Conservation (phyloP, 1,284 basidiomycete genomes). For the Ceraceosorus bombacis region DNA sequence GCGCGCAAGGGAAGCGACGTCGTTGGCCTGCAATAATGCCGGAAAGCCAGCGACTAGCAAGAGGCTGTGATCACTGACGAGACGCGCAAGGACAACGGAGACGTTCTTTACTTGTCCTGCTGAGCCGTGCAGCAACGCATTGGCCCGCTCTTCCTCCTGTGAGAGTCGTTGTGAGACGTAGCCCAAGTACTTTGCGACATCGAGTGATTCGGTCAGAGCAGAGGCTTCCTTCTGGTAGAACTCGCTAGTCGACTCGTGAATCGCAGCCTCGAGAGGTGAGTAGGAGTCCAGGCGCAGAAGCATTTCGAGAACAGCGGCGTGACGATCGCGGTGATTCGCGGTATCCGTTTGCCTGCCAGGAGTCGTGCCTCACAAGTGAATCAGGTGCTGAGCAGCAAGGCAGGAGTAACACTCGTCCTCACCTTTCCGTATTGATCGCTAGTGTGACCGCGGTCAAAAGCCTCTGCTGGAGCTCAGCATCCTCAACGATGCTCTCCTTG, state of each 20-base stretch:
- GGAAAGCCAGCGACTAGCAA: conserved; percentile 23
- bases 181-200: conserved; percentile 21
- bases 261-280: conserved; percentile 17
- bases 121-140: conserved; percentile 22
- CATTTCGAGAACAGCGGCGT: conserved; percentile 26
- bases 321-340: conserved; percentile 18
- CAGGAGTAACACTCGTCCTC: conserved; percentile 4
- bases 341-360: not conserved
- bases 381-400: not conserved
- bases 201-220: conserved; percentile 7
- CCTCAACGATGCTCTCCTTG: conserved; percentile 26
- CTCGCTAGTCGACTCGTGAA: conserved; percentile 17
- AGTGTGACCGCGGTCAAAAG: conserved; percentile 16
- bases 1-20: conserved; percentile 16
- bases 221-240: conserved; percentile 28
- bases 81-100: conserved; percentile 17
- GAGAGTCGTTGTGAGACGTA: conserved; percentile 21
- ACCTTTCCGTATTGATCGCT: conserved; percentile 19
- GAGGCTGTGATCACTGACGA: conserved; percentile 25
- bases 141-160: conserved; percentile 23
- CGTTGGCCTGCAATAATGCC: conserved; percentile 17
- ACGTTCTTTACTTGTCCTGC: conserved; percentile 17
- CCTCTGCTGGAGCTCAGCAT: conserved; percentile 16
- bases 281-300: conserved; percentile 26
- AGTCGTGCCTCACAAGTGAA: no score